phyloP scores from a whole-genome alignment of 208 protist species.

The Leishmania amazonensis region DNA sequence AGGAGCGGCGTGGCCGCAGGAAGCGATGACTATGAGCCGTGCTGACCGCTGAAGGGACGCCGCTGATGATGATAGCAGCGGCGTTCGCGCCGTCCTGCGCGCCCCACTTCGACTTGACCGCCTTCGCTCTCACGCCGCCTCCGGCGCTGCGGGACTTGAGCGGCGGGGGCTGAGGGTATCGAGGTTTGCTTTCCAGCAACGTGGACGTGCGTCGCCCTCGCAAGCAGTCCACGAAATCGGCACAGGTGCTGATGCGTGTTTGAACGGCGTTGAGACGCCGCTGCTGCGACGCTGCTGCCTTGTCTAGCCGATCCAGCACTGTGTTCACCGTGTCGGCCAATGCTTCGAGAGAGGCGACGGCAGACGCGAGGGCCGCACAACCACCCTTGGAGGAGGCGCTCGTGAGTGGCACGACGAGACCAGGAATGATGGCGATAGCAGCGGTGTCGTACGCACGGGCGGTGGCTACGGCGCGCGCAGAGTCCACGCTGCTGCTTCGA shows the following conservation, averaged over 20 bases:
- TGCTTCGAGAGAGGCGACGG: slow-evolving; percentile 26
- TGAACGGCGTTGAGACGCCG: slow-evolving; percentile 9
- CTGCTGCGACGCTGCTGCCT: slow-evolving; percentile 6
- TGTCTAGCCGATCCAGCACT: slow-evolving; percentile 21
- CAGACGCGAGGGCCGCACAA: slow-evolving; percentile 17
- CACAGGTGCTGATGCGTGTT: slow-evolving; percentile 22
- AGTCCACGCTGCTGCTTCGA: slow-evolving; percentile 21
- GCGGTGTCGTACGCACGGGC: slow-evolving; percentile 23
- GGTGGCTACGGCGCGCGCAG: not conserved
- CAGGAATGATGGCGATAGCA: slow-evolving; percentile 15
- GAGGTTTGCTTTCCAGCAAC: slow-evolving; percentile 23
- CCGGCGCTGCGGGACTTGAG: not conserved
- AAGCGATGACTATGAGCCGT: slow-evolving; percentile 10
- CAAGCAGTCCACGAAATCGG: not conserved
- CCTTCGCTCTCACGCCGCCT: too few relatives aligned
- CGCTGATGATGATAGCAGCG: not conserved
- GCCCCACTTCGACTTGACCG: not conserved
- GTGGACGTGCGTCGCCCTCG: slow-evolving; percentile 7
- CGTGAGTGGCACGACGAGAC: slow-evolving; percentile 33
- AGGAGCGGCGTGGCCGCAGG: slow-evolving; percentile 16
- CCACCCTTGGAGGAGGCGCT: slow-evolving; percentile 23
- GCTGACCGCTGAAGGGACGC: slow-evolving; percentile 6
- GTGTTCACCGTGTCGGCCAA: slow-evolving; percentile 18
- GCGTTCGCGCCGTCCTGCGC: not conserved
- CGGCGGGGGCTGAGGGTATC: slow-evolving; percentile 16